Evolutionary conservation across 1,284 basidiomycete genomes (phyloP).

Genomic region (Microbotryomycetes sp.): DNA sequence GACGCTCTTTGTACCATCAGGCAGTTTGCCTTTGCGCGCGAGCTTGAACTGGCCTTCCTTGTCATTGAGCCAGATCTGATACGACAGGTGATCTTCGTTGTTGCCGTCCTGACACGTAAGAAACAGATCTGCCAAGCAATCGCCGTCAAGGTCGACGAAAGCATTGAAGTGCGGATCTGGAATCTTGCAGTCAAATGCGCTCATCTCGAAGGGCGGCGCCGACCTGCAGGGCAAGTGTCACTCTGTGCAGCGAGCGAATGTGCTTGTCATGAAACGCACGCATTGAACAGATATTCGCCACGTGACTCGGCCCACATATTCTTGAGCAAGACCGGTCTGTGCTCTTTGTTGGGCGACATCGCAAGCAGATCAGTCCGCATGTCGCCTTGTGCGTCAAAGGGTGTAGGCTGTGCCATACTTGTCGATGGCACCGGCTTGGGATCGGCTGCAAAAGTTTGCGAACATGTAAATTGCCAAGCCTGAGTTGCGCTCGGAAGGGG

Average conservation of each 20-base stretch:
- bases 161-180: constrained; percentile 89
- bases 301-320: constrained; percentile 57
- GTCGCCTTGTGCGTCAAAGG: constrained; percentile 77
- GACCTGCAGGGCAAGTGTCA: constrained; percentile 41
- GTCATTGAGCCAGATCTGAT: constrained; percentile 87
- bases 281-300: constrained; percentile 1
- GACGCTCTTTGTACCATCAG: constrained; percentile 67
- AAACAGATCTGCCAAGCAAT: constrained; percentile 94
- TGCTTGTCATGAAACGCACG: too few species aligned
- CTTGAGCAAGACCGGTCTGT: constrained; percentile 59
- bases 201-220: constrained; percentile 53
- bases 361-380: constrained; percentile 85
- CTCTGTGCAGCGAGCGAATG: neutral
- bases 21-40: constrained; percentile 61
- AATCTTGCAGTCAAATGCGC: constrained; percentile 52
- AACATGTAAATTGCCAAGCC: constrained; percentile 1
- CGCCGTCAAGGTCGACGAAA: constrained; percentile 90
- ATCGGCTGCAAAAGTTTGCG: constrained; percentile 9
- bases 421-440: constrained; percentile 55
- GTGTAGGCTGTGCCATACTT: constrained; percentile 67
- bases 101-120: constrained; percentile 65
- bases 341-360: constrained; percentile 47
- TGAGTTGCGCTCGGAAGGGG: neutral
- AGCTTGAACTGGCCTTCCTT: constrained; percentile 65
- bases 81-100: constrained; percentile 44